Base-by-base conservation (phyloP, 1,284 basidiomycete species). In the Paramarasmius palmivorus region DNA sequence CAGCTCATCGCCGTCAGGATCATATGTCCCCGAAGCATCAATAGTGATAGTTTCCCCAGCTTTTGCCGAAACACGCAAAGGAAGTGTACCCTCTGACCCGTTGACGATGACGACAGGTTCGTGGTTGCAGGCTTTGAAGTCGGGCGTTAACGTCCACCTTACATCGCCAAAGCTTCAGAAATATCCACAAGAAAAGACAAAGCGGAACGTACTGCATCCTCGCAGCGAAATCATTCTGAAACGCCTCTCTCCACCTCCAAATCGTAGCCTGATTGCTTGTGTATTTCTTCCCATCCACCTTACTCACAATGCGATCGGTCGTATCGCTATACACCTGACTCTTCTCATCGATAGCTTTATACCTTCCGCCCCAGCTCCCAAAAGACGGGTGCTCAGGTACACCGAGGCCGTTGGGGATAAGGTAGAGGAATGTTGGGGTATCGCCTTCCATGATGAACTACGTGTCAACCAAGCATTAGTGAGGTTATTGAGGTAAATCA, bases 201-300 rank as follows among this genome's bases (percentile, higher is more conserved):
- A 19, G 17, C 15, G 17, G n/a, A n/a, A 45, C 42, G 19, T 22
- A 51, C 52, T 54, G 47, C 23, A 54, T 54, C 50, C 52, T 29
- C 3, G 47, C 34, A 14, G 52, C 52, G 22, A 54, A 54, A 23
- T 54, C 52, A 26, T 50, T 50, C 29, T 54, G 52, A 47, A 49
- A 54, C 14, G 52, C 52, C 23, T 39, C 36, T 14, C 52, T 20
- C 52, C 52, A 54, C 25, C 52, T 29, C 52, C 52, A 54, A 15
- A 54, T 54, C 4, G 52, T 50, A 9, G 52, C 52, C 9, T 54
- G 46, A 14, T 50, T 49, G 15, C 20, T 49, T 19, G 15, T 40
- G 36, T 40, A 54, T 3, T 15, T 23, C 14, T 54, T 20, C 5
- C 47, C 47, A 19, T 54, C 46, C 10, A 42, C 20, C 26, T 41